These are phyloP conservation scores for Linanthus parryae DNA, from an alignment of 148 eudicot genomes.

Conservation along the genomic window DNA sequence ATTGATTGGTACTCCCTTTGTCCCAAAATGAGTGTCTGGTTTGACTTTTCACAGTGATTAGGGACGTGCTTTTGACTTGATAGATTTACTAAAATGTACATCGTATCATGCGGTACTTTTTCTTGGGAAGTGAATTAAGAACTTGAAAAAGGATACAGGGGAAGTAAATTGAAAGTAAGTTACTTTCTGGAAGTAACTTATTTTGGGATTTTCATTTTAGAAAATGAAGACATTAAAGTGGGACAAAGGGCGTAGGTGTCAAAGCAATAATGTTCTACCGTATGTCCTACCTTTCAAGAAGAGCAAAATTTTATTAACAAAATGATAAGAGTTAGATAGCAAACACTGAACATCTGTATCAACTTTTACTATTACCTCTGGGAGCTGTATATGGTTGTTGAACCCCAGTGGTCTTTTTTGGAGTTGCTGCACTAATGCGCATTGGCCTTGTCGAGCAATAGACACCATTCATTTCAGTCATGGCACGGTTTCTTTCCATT, in stretches of 20 bases:
- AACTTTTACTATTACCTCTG: slow-evolving; percentile 40
- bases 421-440: slow-evolving; percentile 98
- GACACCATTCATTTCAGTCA: slow-evolving; percentile 96
- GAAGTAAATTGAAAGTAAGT: no score
- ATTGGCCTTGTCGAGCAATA: slow-evolving; percentile 91
- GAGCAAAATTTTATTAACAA: background rate
- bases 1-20: no score
- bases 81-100: no score
- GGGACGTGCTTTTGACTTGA: no score
- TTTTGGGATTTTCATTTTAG: background rate
- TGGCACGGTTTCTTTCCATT: slow-evolving; percentile 79
- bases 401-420: slow-evolving; percentile 68
- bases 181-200: background rate
- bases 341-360: background rate
- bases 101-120: no score
- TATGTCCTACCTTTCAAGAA: background rate
- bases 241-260: no score
- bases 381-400: slow-evolving; percentile 65
- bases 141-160: no score
- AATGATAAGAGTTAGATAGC: background rate
- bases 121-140: no score
- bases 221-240: no score
- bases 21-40: no score
- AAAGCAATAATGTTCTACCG: no score
- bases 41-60: no score